A percentile compares a stretch with the other conserved stretches of the same genome.
Evolutionary conservation across 768 basidiomycete species (phyloP).

Genomic region (Tulasnella sp.): DNA sequence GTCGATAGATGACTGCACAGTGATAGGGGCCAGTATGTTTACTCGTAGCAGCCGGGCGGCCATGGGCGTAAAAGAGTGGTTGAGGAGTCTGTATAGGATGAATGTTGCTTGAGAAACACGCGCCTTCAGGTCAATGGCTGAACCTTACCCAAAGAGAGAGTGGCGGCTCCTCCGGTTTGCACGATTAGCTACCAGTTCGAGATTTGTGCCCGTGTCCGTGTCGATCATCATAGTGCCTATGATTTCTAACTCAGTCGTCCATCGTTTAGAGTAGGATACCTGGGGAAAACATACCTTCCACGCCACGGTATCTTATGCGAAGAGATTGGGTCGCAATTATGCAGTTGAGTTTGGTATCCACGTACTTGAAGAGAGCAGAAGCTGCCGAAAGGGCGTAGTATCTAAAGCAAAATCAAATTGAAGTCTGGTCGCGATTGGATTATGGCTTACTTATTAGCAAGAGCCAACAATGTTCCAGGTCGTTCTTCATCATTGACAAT

Average conservation of each 20-base stretch:
- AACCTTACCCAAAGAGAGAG: constrained; percentile 65
- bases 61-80: constrained; percentile 87
- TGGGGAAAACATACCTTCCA: constrained; percentile 40
- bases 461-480: constrained; percentile 66
- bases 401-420: constrained; percentile 33
- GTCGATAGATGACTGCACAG: constrained; percentile 57
- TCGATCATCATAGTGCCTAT: constrained; percentile 90
- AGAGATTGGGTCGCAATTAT: constrained; percentile 62
- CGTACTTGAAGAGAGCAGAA: constrained; percentile 79
- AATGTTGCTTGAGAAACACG: no score
- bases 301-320: constrained; percentile 62
- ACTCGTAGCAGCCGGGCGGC: constrained; percentile 67
- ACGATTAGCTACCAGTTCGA: constrained; percentile 80
- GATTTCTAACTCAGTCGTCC: not conserved
- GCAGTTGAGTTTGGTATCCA: constrained; percentile 57
- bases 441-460: constrained; percentile 63
- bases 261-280: not conserved
- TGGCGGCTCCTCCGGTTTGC: constrained; percentile 53
- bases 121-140: no score
- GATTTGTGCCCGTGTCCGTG: constrained; percentile 72
- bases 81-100: constrained; percentile 41
- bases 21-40: constrained; percentile 74
- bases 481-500: constrained; percentile 74
- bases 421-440: not conserved
- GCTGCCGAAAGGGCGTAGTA: constrained; percentile 82